Evolutionary conservation across 352 stramenopile species (phyloP).

Genomic region (Thraustotheca clavata): DNA sequence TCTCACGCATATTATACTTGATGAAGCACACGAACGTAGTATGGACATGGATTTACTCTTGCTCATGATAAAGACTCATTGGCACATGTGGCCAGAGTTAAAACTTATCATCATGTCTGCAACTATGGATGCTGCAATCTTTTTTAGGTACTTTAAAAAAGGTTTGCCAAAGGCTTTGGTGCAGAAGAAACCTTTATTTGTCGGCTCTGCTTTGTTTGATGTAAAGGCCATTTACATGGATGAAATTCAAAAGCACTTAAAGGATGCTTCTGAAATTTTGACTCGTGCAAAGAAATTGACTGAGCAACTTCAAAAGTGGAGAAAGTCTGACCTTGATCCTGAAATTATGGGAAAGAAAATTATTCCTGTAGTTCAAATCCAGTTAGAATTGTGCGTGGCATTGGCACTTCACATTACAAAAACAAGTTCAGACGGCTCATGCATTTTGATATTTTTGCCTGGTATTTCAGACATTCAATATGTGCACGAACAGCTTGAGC

Average conservation of each 20-base stretch:
- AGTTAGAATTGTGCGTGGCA: constrained; percentile 9
- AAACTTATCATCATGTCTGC: constrained; percentile 95
- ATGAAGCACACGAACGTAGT: constrained; percentile 92
- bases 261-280: neutral
- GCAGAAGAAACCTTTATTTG: constrained; percentile 57
- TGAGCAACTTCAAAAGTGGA: neutral
- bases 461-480: constrained; percentile 91
- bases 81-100: constrained; percentile 55
- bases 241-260: constrained; percentile 25
- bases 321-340: neutral
- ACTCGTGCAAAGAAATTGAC: neutral
- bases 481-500: constrained; percentile 62
- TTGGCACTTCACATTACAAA: constrained; percentile 4
- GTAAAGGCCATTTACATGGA: constrained; percentile 64
- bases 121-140: constrained; percentile 90
- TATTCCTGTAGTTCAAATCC: neutral
- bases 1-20: constrained; percentile 94
- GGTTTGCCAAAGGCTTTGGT: constrained; percentile 40
- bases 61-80: constrained; percentile 78
- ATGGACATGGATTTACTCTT: constrained; percentile 96
- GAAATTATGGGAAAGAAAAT: constrained; percentile 12
- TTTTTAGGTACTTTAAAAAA: constrained; percentile 82
- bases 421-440: constrained; percentile 29
- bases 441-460: constrained; percentile 94
- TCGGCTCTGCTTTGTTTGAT: constrained; percentile 70